Conservation (phyloP, 352 stramenopile species). For the Phytophthora citrophthora region DNA sequence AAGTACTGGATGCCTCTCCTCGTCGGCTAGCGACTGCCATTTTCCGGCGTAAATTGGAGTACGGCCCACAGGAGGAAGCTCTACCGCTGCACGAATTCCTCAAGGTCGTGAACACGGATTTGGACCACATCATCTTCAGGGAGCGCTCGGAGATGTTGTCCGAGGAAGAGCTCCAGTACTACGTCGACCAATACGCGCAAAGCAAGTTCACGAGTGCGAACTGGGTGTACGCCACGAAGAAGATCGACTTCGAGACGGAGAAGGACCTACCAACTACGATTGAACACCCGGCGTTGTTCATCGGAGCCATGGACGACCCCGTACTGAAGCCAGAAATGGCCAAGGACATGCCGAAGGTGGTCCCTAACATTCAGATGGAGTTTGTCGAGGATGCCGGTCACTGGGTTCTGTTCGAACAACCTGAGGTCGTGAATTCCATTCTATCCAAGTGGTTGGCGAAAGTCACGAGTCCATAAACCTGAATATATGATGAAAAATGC, state of each 20-base stretch:
- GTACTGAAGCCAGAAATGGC: constrained; percentile 57
- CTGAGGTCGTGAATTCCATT: constrained; percentile 46
- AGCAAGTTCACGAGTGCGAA: constrained; percentile 44
- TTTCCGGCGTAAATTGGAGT: constrained; percentile 38
- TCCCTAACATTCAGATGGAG: constrained; percentile 47
- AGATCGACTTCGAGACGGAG: constrained; percentile 56
- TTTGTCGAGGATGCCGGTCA: constrained; percentile 48
- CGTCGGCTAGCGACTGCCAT: constrained; percentile 39
- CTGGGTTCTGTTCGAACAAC: constrained; percentile 49
- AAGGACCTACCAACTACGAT: constrained; percentile 37
- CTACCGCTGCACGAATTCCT: constrained; percentile 38
- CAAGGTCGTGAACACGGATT: constrained; percentile 22
- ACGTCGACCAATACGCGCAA: constrained; percentile 44
- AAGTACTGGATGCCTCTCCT: constrained; percentile 37
- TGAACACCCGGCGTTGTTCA: constrained; percentile 50
- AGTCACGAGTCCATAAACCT: constrained; percentile 18
- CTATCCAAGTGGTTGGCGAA: constrained; percentile 46
- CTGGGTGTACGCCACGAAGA: constrained; percentile 48
- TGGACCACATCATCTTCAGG: constrained; percentile 40
- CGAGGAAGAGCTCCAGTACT: constrained; percentile 52
- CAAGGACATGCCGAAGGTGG: constrained; percentile 42
- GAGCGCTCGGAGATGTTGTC: constrained; percentile 43
- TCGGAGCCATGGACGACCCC: constrained; percentile 43
- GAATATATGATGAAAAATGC: too few relatives aligned
- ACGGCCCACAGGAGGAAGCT: constrained; percentile 21